Evolutionary conservation across 2,329 filamentous ascomycete genomes (phyloP).

Genomic region (Ophiocordyceps polyrhachis-furcata): DNA sequence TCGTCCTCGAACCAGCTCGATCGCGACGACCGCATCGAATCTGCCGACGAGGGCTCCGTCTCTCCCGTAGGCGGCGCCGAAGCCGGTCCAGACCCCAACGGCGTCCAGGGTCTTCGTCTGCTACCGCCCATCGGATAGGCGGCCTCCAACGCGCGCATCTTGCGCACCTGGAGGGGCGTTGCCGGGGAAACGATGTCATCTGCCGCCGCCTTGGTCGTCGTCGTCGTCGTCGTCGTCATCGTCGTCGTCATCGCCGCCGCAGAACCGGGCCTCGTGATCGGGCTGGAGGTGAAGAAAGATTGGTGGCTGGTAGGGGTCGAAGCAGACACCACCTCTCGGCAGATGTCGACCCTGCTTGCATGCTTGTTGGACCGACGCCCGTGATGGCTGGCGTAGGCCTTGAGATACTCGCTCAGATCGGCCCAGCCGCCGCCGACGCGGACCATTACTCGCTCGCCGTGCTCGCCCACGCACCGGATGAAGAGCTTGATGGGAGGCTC

Average conservation of each 20-base stretch:
- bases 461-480: slow-evolving; percentile 78
- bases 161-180: slow-evolving; percentile 34
- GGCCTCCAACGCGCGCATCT: slow-evolving; percentile 21
- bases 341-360: slow-evolving; percentile 39
- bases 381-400: slow-evolving; percentile 85
- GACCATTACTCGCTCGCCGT: slow-evolving; percentile 89
- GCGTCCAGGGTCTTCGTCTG: not conserved
- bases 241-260: slow-evolving; percentile 9
- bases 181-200: slow-evolving; percentile 16
- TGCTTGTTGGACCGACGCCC: slow-evolving; percentile 42
- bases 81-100: not conserved
- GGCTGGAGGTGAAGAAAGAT: slow-evolving; percentile 10
- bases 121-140: not conserved
- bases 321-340: slow-evolving; percentile 6
- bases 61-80: not conserved
- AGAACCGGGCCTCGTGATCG: slow-evolving; percentile 19
- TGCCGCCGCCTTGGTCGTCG: slow-evolving; percentile 8
- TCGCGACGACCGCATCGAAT: slow-evolving; percentile 29
- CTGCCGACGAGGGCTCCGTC: slow-evolving; percentile 22
- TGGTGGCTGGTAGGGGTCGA: too few species aligned
- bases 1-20: slow-evolving; percentile 41
- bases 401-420: slow-evolving; percentile 83
- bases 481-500: slow-evolving; percentile 87
- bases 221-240: too few species aligned
- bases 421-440: slow-evolving; percentile 97